A percentile compares a stretch with the other conserved stretches of the same genome.
These are phyloP conservation scores for Prosopis cineraria DNA, from an alignment of 306 rosid genomes.

Conservation along the genomic window DNA sequence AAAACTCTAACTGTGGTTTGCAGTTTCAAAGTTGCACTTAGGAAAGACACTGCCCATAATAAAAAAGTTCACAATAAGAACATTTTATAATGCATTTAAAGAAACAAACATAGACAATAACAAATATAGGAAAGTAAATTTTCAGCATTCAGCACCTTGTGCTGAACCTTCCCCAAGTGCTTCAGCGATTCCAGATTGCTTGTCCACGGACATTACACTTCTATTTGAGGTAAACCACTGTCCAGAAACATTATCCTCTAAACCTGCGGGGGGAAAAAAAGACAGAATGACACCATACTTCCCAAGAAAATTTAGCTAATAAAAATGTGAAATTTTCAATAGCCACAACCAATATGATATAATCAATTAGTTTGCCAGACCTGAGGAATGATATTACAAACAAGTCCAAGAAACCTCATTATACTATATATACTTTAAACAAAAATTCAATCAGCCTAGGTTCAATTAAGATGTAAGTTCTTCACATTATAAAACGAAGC, in stretches of 20 bases:
- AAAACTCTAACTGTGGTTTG: slow-evolving; percentile 66
- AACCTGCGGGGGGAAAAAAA: slow-evolving; percentile 59
- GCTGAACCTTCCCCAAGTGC: slow-evolving; percentile 86
- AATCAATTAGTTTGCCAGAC: slow-evolving; percentile 20
- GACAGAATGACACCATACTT: slow-evolving; percentile 30
- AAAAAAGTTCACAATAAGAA: slow-evolving; percentile 32
- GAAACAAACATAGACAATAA: slow-evolving; percentile 22
- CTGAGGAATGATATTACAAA: not conserved
- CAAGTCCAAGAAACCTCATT: slow-evolving; percentile 8
- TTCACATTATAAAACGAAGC: not conserved
- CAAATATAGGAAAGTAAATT: slow-evolving; percentile 27
- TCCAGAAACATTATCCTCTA: slow-evolving; percentile 70
- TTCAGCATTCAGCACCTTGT: slow-evolving; percentile 59
- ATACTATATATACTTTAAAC: no score
- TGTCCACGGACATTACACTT: slow-evolving; percentile 71
- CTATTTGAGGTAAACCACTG: slow-evolving; percentile 70
- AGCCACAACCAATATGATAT: slow-evolving; percentile 9
- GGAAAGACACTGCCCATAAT: slow-evolving; percentile 67
- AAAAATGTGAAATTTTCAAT: not conserved
- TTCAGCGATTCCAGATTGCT: slow-evolving; percentile 64
- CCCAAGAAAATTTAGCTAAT: not conserved
- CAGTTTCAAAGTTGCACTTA: slow-evolving; percentile 61
- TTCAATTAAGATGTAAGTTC: not conserved
- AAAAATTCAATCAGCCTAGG: no score
- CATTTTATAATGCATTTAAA: slow-evolving; percentile 19